Base-by-base conservation (phyloP, 331 rosid species). In the Telfairia occidentalis region DNA sequence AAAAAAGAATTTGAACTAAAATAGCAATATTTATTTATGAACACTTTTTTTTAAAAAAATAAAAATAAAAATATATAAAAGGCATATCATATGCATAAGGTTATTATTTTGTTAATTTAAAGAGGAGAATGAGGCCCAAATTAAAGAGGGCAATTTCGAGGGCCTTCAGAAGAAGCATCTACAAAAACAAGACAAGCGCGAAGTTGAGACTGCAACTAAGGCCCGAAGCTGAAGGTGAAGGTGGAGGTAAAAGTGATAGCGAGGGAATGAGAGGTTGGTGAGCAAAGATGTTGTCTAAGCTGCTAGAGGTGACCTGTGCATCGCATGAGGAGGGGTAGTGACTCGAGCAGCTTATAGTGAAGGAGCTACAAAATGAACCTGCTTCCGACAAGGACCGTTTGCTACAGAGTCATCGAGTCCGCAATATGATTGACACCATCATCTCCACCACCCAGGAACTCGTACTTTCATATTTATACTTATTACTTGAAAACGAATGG, bases 271-370 rank as follows among this genome's bases (percentile, higher is more conserved):
- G 52, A 69, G 48, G 66, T 61, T 35, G 34, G 74, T 13, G 77
- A 55, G 77, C 45, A 80, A 85, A 63, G 66, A 92, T 92, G 98
- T 92, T 97, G 80, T 89, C 97, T 79, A 92, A 97, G 76, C 83
- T 92, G 45, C 89, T 92, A 77, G 97, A 92, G 81, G 88, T 85
- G 79, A 90, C 96, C 40, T 88, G 96, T 43, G 86, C 90, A 0
- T 82, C 90, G 7, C 98, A 92, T 77, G 98, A 92, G 89, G 98
- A 92, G 76, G 98, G 87, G 23, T 96, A 92, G 86, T 81, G 96
- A 59, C 18, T 89, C 38, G 98, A 92, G 88, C 84, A 97, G 37
- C 79, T 87, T 63, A 84, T 92, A 65, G 97, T 89, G 82, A 90
- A 89, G 84, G 96, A 92, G 67, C 90, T 92, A 6, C 96, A 90